Conservation (phyloP, 306 rosid genomes). For the Neltuma alba region DNA sequence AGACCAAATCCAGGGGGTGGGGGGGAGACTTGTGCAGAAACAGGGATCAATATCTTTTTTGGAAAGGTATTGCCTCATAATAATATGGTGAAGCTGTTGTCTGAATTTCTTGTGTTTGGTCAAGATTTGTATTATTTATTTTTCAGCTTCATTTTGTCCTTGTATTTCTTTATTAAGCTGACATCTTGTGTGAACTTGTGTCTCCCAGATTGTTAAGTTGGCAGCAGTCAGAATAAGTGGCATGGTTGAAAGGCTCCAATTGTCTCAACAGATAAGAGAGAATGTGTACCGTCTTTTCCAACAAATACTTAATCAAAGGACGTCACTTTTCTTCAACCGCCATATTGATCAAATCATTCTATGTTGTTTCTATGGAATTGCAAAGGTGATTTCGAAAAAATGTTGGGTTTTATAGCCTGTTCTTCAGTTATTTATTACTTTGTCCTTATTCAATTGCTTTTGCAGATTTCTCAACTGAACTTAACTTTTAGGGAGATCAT, state of each 20-base stretch:
- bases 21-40: slow-evolving; percentile 98
- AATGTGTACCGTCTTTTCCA: slow-evolving; percentile 89
- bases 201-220: slow-evolving; percentile 71
- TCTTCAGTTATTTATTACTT: slow-evolving; percentile 26
- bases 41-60: slow-evolving; percentile 84
- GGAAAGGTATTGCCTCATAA: slow-evolving; percentile 63
- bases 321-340: slow-evolving; percentile 83
- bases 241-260: slow-evolving; percentile 94
- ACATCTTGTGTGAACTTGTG: slow-evolving; percentile 25
- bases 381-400: slow-evolving; percentile 64
- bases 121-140: slow-evolving; percentile 23
- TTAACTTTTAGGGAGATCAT: slow-evolving; percentile 88
- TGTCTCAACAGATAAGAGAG: slow-evolving; percentile 88
- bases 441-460: slow-evolving; percentile 38
- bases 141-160: slow-evolving; percentile 12
- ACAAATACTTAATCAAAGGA: slow-evolving; percentile 73
- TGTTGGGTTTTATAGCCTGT: slow-evolving; percentile 24
- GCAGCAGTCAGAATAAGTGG: slow-evolving; percentile 97
- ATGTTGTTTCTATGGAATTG: slow-evolving; percentile 92
- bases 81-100: neutral
- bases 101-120: slow-evolving; percentile 5
- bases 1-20: slow-evolving; percentile 98
- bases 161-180: neutral
- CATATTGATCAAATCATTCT: slow-evolving; percentile 94
- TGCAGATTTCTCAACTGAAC: slow-evolving; percentile 89